phyloP scores from a whole-genome alignment of 305 asterid species.

The Fraxinus angustifolia region DNA sequence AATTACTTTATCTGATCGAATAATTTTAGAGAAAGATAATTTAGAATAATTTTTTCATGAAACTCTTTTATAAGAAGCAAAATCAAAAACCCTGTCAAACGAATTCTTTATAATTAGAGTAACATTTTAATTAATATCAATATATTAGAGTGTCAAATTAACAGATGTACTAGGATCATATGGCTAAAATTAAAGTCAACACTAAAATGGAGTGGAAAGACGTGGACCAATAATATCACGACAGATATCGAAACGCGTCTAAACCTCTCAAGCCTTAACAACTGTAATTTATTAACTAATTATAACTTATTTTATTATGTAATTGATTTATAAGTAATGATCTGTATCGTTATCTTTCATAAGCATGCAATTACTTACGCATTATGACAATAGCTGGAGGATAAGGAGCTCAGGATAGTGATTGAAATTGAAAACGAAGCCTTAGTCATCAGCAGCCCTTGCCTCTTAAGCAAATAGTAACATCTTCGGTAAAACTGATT shows the following conservation, averaged over 20 bases:
- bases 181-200: constrained; percentile 1
- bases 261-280: not conserved
- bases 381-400: not conserved
- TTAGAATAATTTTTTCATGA: not conserved
- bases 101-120: not conserved
- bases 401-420: not conserved
- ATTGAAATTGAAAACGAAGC: not conserved
- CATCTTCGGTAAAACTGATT: not conserved
- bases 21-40: too few relatives aligned
- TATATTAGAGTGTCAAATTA: not conserved
- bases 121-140: not conserved
- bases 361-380: not conserved
- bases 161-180: not conserved
- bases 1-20: too few relatives aligned
- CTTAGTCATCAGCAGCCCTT: not conserved
- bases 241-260: not conserved
- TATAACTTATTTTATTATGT: not conserved
- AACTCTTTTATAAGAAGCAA: too few relatives aligned
- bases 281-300: not conserved
- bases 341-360: not conserved
- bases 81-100: not conserved
- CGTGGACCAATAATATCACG: not conserved
- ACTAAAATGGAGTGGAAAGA: not conserved
- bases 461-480: not conserved
- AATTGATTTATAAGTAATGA: not conserved